Conservation (phyloP, 805 yeast species). For the Blastobotrys parvus region DNA sequence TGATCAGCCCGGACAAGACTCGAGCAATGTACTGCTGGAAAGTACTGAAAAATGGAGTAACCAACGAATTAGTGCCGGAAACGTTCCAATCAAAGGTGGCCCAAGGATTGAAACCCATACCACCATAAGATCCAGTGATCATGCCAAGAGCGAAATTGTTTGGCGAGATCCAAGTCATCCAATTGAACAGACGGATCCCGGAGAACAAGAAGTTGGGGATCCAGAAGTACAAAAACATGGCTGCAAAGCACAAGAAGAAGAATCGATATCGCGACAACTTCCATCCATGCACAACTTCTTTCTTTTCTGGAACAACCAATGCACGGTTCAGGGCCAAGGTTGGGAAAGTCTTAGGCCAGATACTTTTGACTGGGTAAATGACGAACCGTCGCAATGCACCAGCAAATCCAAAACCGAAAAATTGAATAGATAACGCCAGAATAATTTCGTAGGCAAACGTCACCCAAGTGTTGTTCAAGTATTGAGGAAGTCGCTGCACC, state of each 20-base stretch:
- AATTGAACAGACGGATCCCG: slow-evolving; percentile 54
- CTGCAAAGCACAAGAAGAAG: slow-evolving; percentile 36
- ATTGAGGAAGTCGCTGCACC: slow-evolving; percentile 27
- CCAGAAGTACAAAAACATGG: slow-evolving; percentile 52
- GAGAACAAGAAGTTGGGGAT: slow-evolving; percentile 57
- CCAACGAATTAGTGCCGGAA: slow-evolving; percentile 10
- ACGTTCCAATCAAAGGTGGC: slow-evolving; percentile 34
- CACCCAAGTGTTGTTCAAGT: slow-evolving; percentile 26
- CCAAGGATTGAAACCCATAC: slow-evolving; percentile 35
- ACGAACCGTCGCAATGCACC: slow-evolving; percentile 47
- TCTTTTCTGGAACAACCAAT: slow-evolving; percentile 26
- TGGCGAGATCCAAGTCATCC: slow-evolving; percentile 49
- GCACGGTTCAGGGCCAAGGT: slow-evolving; percentile 46
- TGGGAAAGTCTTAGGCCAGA: slow-evolving; percentile 50
- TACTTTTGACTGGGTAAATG: slow-evolving; percentile 36
- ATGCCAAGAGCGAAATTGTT: slow-evolving; percentile 51
- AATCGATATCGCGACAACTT: slow-evolving; percentile 43
- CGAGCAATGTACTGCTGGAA: slow-evolving; percentile 26
- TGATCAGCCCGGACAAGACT: slow-evolving; percentile 7
- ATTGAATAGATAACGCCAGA: slow-evolving; percentile 41
- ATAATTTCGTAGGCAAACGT: slow-evolving; percentile 37
- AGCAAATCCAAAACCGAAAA: slow-evolving; percentile 45
- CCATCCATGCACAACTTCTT: slow-evolving; percentile 48
- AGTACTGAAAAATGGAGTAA: slow-evolving; percentile 14
- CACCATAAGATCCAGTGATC: slow-evolving; percentile 53